A percentile compares a stretch with the other conserved stretches of the same genome.
phyloP scores from a whole-genome alignment of 73 alveolate genomes.

The Symbiodinium pilosum region DNA sequence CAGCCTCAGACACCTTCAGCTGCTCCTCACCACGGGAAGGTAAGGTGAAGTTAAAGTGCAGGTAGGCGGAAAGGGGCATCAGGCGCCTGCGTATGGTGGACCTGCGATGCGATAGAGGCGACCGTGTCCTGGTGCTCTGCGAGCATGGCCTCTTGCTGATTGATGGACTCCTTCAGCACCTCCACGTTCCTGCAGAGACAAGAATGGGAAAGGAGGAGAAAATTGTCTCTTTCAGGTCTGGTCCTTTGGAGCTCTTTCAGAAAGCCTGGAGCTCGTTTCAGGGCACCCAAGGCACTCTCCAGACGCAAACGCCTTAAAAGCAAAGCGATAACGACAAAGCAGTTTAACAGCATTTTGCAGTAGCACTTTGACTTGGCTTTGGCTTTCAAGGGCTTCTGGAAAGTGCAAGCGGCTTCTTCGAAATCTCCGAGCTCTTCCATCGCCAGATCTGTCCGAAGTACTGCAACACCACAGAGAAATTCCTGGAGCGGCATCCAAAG shows the following conservation, averaged over 20 bases:
- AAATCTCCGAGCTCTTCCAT: neutral
- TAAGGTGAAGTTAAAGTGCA: neutral
- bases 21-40: neutral
- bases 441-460: neutral
- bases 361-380: neutral
- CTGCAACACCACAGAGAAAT: constrained; percentile 3
- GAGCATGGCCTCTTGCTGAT: neutral
- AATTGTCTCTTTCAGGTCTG: neutral
- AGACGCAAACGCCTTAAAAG: constrained; percentile 50
- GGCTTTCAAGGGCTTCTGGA: neutral
- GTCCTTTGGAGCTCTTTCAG: constrained; percentile 5
- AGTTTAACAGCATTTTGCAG: neutral
- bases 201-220: neutral
- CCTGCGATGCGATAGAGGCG: neutral
- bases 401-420: neutral
- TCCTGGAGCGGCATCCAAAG: neutral
- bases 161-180: neutral
- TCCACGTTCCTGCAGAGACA: neutral
- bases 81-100: neutral
- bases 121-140: neutral
- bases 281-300: neutral
- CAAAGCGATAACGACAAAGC: neutral
- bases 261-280: neutral
- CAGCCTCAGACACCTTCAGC: neutral
- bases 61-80: too few relatives aligned